Base-by-base conservation (phyloP, 305 asterid genomes). In the Fraxinus sp. region DNA sequence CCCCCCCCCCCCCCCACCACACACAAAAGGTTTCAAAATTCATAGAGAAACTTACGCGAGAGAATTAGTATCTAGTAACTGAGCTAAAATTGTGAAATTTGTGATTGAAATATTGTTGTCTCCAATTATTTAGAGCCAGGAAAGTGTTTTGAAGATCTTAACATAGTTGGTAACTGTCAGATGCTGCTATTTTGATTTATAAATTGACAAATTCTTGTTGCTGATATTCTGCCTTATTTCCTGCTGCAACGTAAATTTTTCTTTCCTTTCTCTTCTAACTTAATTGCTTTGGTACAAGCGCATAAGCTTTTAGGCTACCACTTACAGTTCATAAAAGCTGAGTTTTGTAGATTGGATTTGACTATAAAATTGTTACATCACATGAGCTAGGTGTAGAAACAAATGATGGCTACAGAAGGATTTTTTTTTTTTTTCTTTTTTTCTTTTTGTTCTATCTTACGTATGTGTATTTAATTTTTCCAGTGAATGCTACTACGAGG, bases 401-500 rank as follows among this genome's bases (percentile, higher is more conserved):
- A 18, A 18, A 57, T 57, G 66, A 57, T 57, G 28, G 66, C 22
- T 16, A 59, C 30, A 7, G 26, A 59, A 16, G 3, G 22, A 24
- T 36, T 78, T 46, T 26, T 26, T 26, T 26, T 26, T 26, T 26
- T 26, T 26, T 26, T 26, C 28, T 46, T 2, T n/a, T 3, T 13
- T 49, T 49, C 4, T 18, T 57, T 7, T 57, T 57, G 0, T 20
- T 2, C 32, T 7, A 64, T 26, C 73, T 24, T 64, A 64, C 73
- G 2, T 24, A 64, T 10, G 35, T 9, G 7, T 22, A 64, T 24
- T 64, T 64, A 22, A 22, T 64, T 24, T 26, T 64, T 9, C 77
- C 84, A 95, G 98, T 82, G 98, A 94, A 55, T 91, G 97, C 81
- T 97, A 88, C 59, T 87, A 90, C 55, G 85, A 87, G 82, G 84